Evolutionary conservation across 2,329 filamentous ascomycete species (phyloP).

Genomic region (Knufia petricola): DNA sequence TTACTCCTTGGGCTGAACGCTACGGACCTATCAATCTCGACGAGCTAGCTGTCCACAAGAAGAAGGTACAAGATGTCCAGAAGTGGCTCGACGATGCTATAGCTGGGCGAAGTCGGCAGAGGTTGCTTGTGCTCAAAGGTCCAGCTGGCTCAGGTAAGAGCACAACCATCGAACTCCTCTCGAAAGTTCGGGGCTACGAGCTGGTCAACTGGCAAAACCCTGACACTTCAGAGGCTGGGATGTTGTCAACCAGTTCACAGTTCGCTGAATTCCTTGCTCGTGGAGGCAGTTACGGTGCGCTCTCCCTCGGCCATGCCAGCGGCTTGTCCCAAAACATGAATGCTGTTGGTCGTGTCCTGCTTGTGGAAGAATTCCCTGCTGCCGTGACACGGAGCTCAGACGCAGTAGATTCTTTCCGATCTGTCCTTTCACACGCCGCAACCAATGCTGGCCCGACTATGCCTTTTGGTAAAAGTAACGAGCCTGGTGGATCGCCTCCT

Average conservation of each 20-base stretch:
- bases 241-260: constrained; percentile 50
- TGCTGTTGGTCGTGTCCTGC: constrained; percentile 45
- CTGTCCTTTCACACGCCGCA: constrained; percentile 58
- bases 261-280: constrained; percentile 88
- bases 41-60: constrained; percentile 89
- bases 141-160: constrained; percentile 90
- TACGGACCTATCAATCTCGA: constrained; percentile 67
- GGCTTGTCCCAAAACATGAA: constrained; percentile 24
- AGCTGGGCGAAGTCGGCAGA: constrained; percentile 43
- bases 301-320: constrained; percentile 39
- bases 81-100: constrained; percentile 72
- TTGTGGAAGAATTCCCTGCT: constrained; percentile 76
- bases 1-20: constrained; percentile 76
- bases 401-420: constrained; percentile 61
- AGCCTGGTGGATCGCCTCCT: constrained; percentile 48
- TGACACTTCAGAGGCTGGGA: constrained; percentile 52
- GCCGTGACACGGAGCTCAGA: constrained; percentile 59
- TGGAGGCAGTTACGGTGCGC: constrained; percentile 67
- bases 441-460: constrained; percentile 50
- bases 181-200: constrained; percentile 64
- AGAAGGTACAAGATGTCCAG: constrained; percentile 78
- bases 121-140: constrained; percentile 76
- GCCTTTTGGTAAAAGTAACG: constrained; percentile 28
- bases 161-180: constrained; percentile 68
- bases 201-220: constrained; percentile 90